Base-by-base conservation (phyloP, 192 early-diverging fungal species). In the Kickxella alabastrina region DNA sequence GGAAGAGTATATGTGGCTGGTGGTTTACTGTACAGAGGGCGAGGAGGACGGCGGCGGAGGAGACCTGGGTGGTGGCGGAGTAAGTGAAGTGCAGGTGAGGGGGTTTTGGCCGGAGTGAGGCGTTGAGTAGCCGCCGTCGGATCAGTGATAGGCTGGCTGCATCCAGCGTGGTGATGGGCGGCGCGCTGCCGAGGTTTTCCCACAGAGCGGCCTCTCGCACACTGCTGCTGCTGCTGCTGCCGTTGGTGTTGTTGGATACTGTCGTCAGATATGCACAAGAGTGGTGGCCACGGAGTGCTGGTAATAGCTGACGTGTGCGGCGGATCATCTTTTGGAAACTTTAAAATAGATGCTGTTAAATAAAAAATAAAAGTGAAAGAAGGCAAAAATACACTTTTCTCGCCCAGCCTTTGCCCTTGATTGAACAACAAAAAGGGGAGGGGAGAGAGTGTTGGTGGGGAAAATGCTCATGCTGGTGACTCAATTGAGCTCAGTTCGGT, bases 1-100 rank as follows among this genome's bases (percentile, higher is more conserved):
- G 91, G 54, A 95, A 91, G 1, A 95, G 59, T 14, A 95, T 70
- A 44, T 83, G 83, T 10, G 82, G 80, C 24, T 79, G 55, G 6
- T 74, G 77, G 27, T 84, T 54, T 3, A 80, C 77, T 7, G 69
- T 74, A 55, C 88, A 89, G 4, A 93, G 75, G 0, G 87, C 83
- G 51, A 78, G 31, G 5, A 67, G 51, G 4, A 75, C 75, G 10
- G 75, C 75, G 1, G 75, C 75, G 15, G 49, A 56, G 10, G 18
- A 18, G 2, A 44, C 31, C 3, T 23, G 12, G 19, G 23, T 18
- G 22, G 25, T n/a, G 0, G 39, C 6, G 0, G 25, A 21, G 35
- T 57, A 62, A 12, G 22, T 43, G 46, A 76, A 76, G 17, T 25
- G 54, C 53, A 64, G 19, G 29, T 59, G 61, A 13, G 24, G 1